Percentiles rank a stretch among this genome's conserved stretches.
These are phyloP conservation scores for Pistacia integerrima DNA, from an alignment of 345 rosid species.

Conservation along the genomic window DNA sequence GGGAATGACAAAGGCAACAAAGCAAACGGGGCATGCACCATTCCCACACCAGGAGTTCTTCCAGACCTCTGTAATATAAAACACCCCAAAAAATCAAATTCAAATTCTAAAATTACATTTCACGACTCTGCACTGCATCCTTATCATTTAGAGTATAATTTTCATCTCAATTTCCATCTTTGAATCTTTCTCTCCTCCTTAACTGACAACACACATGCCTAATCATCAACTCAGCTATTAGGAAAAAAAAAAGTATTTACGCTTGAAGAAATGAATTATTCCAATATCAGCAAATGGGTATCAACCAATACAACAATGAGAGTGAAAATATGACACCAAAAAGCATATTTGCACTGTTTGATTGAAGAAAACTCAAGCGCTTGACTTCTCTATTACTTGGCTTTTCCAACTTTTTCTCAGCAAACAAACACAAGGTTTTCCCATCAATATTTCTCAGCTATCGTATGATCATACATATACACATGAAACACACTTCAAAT, in stretches of 20 bases:
- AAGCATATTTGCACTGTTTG: background rate
- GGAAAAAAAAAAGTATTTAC: background rate
- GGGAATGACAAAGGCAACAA: slow-evolving; percentile 79
- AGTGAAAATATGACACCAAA: background rate
- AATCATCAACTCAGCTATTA: background rate
- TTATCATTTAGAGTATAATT: background rate
- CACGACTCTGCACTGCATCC: background rate
- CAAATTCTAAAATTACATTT: background rate
- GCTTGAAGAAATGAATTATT: background rate
- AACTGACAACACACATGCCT: background rate
- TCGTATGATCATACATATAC: background rate
- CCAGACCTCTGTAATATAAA: slow-evolving; percentile 69
- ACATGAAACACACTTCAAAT: background rate
- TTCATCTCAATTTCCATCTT: slow-evolving; percentile 7
- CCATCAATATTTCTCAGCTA: background rate
- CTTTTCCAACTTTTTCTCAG: background rate
- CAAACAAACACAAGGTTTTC: background rate
- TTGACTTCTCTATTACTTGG: background rate
- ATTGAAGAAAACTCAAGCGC: background rate
- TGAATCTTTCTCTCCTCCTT: background rate
- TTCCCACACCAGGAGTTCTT: slow-evolving; percentile 84
- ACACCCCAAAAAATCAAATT: slow-evolving; percentile 12
- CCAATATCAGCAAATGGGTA: background rate
- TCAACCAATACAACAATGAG: background rate
- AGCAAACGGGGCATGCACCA: slow-evolving; percentile 88